Evolutionary conservation across 371 early-diverging fungal species (phyloP), one percentile per base, ranked within the genome.

Genomic region (Synchytrium microbalum): DNA sequence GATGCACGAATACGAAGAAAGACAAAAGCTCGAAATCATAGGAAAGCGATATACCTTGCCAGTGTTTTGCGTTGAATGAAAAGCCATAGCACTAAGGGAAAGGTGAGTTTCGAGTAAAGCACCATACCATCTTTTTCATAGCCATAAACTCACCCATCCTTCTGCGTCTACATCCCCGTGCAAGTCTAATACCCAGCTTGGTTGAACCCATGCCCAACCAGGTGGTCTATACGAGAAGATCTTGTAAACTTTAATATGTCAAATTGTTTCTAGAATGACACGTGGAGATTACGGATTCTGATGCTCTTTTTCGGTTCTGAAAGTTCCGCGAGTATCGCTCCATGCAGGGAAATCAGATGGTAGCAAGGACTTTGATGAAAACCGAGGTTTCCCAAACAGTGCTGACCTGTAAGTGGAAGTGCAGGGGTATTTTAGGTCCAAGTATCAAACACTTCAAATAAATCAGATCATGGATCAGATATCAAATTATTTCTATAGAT

Each of bases 111-210:
- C n/a, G n/a, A n/a, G n/a, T n/a, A n/a, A n/a, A n/a, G n/a, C n/a
- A n/a, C n/a, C n/a, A n/a, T n/a, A n/a, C n/a, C n/a, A n/a, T n/a
- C n/a, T n/a, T n/a, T n/a, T n/a, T n/a, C n/a, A n/a, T n/a, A n/a
- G n/a, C n/a, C n/a, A n/a, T n/a, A n/a, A n/a, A n/a, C n/a, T n/a
- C n/a, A n/a, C n/a, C 56, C 56, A 55, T 13, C 56, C 56, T 24
- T 55, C 56, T n/a, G 56, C 25, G 24, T 55, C 56, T 13, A 55
- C 56, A 24, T 55, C 56, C 13, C 56, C 56, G 56, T 24, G 8
- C 56, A 55, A 25, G 56, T 55, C 56, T 8, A 55, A 13, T 13
- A 55, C 28, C 56, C 56, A 55, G 8, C 8, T 24, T 8, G 56
- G 46, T 10, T 38, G 10, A 5, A 10, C 19, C 46, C 46, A 38